A percentile compares a stretch with the other conserved stretches of the same genome.
Conservation (phyloP, 495 filamentous ascomycete genomes). For the Penicillium coffeae region DNA sequence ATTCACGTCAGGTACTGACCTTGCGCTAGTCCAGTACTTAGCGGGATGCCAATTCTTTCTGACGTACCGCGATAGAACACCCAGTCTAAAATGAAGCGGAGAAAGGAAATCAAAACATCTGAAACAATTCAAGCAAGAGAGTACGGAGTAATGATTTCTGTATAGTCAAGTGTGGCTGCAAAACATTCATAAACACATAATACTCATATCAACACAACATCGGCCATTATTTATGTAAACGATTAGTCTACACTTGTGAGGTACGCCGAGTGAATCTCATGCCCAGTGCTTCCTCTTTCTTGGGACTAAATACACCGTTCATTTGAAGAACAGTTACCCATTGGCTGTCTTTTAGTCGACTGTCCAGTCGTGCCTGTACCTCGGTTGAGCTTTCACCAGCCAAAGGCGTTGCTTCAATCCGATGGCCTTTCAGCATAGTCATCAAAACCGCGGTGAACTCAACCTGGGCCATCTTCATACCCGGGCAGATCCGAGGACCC, state of each 20-base stretch:
- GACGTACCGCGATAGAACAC: too few species aligned
- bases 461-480: conserved; percentile 49
- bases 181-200: too few species aligned
- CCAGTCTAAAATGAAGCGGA: too few species aligned
- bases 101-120: too few species aligned
- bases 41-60: too few species aligned
- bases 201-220: too few species aligned
- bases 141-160: too few species aligned
- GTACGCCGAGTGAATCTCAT: background rate
- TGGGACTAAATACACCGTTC: background rate
- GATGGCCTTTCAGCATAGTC: conserved; percentile 12
- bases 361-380: background rate
- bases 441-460: conserved; percentile 49
- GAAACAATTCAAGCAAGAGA: too few species aligned
- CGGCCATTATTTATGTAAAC: too few species aligned
- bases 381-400: background rate
- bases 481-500: conserved; percentile 44
- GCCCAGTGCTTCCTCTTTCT: background rate
- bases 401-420: background rate
- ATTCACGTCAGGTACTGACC: too few species aligned
- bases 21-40: too few species aligned
- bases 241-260: background rate
- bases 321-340: background rate
- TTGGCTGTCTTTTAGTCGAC: background rate
- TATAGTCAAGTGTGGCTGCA: too few species aligned